phyloP scores from a whole-genome alignment of 805 yeast genomes.

The Lachancea fermentati region DNA sequence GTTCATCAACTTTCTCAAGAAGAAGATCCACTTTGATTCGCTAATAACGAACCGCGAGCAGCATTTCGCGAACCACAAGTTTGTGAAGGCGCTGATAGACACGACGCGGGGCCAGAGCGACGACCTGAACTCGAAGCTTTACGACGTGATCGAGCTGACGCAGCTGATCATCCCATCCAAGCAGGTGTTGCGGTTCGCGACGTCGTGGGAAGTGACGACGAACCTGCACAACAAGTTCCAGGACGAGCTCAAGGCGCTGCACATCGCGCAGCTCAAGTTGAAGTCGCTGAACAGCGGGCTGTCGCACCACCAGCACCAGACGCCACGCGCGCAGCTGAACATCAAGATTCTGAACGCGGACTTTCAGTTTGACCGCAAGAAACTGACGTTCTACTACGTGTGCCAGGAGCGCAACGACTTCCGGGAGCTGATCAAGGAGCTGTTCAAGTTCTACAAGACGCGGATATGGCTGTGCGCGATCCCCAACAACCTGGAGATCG shows the following conservation, averaged over 20 bases:
- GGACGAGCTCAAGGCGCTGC: conserved; percentile 67
- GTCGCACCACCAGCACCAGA: conserved; percentile 8
- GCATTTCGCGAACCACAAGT: conserved; percentile 26
- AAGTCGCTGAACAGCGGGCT: conserved; percentile 29
- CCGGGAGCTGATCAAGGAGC: conserved; percentile 63
- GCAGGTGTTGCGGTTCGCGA: conserved; percentile 71
- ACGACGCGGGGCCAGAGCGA: conserved; percentile 21
- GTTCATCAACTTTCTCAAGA: conserved; percentile 67
- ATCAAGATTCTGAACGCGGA: conserved; percentile 69
- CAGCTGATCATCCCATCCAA: conserved; percentile 67
- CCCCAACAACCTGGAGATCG: conserved; percentile 32
- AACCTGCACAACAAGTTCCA: conserved; percentile 58
- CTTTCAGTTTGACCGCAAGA: conserved; percentile 76
- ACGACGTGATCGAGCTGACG: conserved; percentile 41
- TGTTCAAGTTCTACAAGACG: conserved; percentile 70
- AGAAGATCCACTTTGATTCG: conserved; percentile 52
- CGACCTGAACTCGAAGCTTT: conserved; percentile 26
- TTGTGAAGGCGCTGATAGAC: conserved; percentile 26
- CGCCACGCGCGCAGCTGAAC: conserved; percentile 37
- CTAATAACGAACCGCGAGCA: conserved; percentile 29
- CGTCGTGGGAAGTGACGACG: conserved; percentile 55
- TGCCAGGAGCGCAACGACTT: conserved; percentile 66
- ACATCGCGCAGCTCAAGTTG: conserved; percentile 54
- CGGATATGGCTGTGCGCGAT: conserved; percentile 83
- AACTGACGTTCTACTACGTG: conserved; percentile 64